Conservation (phyloP, 1,284 basidiomycete genomes). For the Pseudomicrostroma phylloplanum region DNA sequence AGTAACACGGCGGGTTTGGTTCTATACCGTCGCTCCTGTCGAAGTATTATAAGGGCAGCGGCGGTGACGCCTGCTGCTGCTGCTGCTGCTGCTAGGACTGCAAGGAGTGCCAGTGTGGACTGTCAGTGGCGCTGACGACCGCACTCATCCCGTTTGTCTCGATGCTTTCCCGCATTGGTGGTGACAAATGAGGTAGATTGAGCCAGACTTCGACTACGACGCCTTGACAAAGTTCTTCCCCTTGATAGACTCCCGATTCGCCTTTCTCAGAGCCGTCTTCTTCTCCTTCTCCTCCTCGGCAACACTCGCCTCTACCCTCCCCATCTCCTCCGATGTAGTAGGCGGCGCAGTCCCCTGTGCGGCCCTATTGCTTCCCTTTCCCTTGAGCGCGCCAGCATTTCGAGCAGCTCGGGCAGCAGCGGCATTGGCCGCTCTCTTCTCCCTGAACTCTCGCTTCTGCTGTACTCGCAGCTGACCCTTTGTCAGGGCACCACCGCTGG, state of each 20-base stretch:
- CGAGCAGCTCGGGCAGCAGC: neutral
- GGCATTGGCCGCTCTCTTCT: neutral
- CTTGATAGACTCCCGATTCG: conserved; percentile 40
- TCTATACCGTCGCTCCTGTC: too few relatives aligned
- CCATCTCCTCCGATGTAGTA: conserved; percentile 1
- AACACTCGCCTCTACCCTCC: neutral
- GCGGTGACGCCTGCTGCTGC: too few relatives aligned
- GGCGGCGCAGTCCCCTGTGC: neutral
- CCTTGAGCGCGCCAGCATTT: neutral
- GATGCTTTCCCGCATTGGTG: too few relatives aligned
- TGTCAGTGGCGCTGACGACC: too few relatives aligned
- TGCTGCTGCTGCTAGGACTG: too few relatives aligned
- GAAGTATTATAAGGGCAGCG: too few relatives aligned
- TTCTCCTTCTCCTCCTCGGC: conserved; percentile 6
- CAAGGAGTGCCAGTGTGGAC: too few relatives aligned
- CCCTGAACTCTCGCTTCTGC: conserved; percentile 3
- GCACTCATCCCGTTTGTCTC: too few relatives aligned
- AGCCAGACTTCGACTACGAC: neutral
- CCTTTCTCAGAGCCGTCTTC: conserved; percentile 25
- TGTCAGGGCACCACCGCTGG: neutral
- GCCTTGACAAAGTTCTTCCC: conserved; percentile 37
- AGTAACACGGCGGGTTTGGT: too few relatives aligned
- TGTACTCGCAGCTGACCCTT: conserved; percentile 2
- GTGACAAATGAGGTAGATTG: too few relatives aligned
- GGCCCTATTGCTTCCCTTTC: conserved; percentile 1